These are phyloP conservation scores for Raphanus sativus DNA, from an alignment of 345 rosid genomes.

Conservation along the genomic window DNA sequence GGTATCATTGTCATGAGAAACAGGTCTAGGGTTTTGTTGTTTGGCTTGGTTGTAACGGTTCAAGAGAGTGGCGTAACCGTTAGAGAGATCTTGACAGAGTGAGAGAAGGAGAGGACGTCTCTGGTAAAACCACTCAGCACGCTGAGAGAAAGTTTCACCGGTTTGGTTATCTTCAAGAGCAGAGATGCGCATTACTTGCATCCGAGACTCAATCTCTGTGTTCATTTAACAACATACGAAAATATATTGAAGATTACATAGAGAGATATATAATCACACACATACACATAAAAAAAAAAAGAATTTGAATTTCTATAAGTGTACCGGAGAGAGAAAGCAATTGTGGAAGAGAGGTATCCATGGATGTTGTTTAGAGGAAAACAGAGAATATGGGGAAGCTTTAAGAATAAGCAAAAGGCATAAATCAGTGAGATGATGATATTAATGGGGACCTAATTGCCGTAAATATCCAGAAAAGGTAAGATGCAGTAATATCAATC, in stretches of 20 bases:
- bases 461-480: neutral
- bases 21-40: constrained; percentile 10
- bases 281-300: neutral
- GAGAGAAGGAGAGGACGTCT: constrained; percentile 56
- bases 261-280: neutral
- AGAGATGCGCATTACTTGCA: constrained; percentile 28
- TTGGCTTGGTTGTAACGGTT: constrained; percentile 31
- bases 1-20: neutral
- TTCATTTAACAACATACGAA: neutral
- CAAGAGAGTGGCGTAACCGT: constrained; percentile 45
- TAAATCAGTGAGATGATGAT: constrained; percentile 1
- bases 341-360: constrained; percentile 27
- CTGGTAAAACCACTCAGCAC: constrained; percentile 58
- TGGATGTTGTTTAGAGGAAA: neutral
- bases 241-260: neutral
- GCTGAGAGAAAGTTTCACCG: constrained; percentile 52
- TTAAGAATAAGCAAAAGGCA: neutral
- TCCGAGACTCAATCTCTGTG: constrained; percentile 28
- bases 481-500: neutral
- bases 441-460: neutral
- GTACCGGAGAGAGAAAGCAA: constrained; percentile 28
- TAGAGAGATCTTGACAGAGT: constrained; percentile 58
- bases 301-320: neutral
- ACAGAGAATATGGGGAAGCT: neutral
- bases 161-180: constrained; percentile 20